Percentiles rank a stretch among this genome's conserved stretches.
Conservation (phyloP, 192 early-diverging fungal genomes). For the Phlyctochytrium planicorne region DNA sequence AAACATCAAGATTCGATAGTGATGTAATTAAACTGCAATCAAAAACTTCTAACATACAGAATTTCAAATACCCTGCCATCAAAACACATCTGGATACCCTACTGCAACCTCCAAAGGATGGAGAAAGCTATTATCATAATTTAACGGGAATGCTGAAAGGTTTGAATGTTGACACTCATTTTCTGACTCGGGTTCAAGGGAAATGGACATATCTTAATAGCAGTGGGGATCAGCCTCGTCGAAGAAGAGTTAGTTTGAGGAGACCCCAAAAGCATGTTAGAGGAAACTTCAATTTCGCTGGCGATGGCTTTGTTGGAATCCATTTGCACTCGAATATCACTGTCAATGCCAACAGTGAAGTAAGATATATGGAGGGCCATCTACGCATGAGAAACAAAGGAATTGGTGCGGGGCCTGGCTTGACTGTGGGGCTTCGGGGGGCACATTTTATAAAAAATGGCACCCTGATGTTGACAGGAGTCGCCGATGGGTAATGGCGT, state of each 20-base stretch:
- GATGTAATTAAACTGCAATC: too few species aligned
- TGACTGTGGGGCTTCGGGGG: neutral
- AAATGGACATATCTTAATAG: slow-evolving; percentile 2
- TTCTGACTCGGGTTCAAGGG: neutral
- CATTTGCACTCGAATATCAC: slow-evolving; percentile 4
- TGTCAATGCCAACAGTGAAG: neutral
- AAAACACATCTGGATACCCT: neutral
- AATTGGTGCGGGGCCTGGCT: neutral
- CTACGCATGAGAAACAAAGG: neutral
- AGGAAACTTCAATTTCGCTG: neutral
- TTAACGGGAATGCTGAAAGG: neutral
- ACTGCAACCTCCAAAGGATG: too few species aligned
- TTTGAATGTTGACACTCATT: neutral
- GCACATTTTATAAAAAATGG: neutral
- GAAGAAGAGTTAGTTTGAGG: neutral
- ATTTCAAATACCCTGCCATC: neutral
- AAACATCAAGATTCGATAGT: too few species aligned
- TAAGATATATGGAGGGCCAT: neutral
- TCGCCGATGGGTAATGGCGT: slow-evolving; percentile 3
- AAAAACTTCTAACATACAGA: too few species aligned
- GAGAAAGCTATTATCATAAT: slow-evolving; percentile 2
- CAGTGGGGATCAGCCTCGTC: too few species aligned
- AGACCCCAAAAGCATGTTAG: neutral
- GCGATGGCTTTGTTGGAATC: neutral
- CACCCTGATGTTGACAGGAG: neutral